Base-by-base conservation (phyloP, 805 yeast genomes). In the Pichia nakasei region DNA sequence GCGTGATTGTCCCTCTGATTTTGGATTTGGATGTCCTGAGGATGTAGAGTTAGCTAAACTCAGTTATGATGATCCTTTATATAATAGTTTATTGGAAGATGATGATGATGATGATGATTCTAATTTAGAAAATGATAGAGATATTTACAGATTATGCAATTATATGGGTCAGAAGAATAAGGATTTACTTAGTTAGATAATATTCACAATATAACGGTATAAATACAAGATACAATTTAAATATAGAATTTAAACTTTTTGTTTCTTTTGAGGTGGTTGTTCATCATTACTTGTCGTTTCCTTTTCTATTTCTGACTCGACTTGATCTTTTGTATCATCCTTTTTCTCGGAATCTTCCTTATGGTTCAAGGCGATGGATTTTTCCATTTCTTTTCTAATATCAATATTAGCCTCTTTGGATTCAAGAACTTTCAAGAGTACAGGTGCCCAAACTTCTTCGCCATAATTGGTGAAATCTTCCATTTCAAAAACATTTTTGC, bases 1-100 rank as follows among this genome's bases (percentile, higher is more conserved):
- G 2, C 71, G 86, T 40, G 83, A 84, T 58, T 91, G 98, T 59
- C 96, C 96, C 1, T 63, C 88, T 0, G 77, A 66, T 26, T 78
- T 91, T 54, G 78, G 77, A 2, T 88, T 91, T 59, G 54, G 61
- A 15, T 93, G 97, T 53, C 97, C 98, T 0, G 52, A 46, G 1
- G 41, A 47, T 11, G 66, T 67, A 31, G 55, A 57, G 0, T 49
- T 68, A 4, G 63, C 69, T 17, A 45, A 46, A 9, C 39, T 54
- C 32, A 73, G 79, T 39, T 76, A 76, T 55, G 47, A 55, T 5
- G 58, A 57, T 45, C 48, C 52, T 13, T 12, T 17, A 13, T 29
- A 29, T 15, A 29, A 29, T 9, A 34, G 24, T 9, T 69, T 55
- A 5, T n/a, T n/a, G n/a, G 29, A 5, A 1, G 7, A 19, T n/a